Base-by-base conservation (phyloP, 495 filamentous ascomycete genomes). In the Xylaria palmicola region DNA sequence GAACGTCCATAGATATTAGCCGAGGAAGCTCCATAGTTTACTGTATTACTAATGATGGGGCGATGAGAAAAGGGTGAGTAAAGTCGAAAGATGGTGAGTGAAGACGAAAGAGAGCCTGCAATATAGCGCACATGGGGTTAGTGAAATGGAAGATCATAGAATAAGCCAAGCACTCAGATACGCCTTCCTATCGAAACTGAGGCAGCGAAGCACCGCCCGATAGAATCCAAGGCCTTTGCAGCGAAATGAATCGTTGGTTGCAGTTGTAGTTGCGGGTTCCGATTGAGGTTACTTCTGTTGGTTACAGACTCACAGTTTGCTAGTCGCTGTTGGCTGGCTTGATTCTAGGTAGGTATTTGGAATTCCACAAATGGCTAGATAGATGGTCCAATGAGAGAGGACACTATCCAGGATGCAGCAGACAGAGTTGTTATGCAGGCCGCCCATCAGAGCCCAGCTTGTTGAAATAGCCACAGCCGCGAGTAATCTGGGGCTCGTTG, bases 1-100 rank as follows among this genome's bases (percentile, higher is more conserved):
- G 22, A 40, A 56, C 53, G 24, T 56, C 53, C 53, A 56, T 56
- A 24, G 53, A 56, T 40, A 56, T 43, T 34, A 56, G 36, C 36
- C 53, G 53, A 24, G 53, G 53, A 22, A 34, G 36, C 53, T 56
- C 53, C 36, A 43, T 56, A 26, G 8, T 43, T 22, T 29, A 43
- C 36, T 29, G 36, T 40, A 56, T 29, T 37, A 17, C 36, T 37
- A 29, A 30, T 12, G 30, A 6, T 19, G 30, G n/a, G 34, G 17
- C 27, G 29, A 34, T 36, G 50, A 24, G n/a, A n/a, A 54, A 22
- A 37, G 22, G 34, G 34, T 37, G 8, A 34, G 50, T 34, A 54
- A 34, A 54, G 19, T 54, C 30, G 50, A 20, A 37, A 27, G 50
- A 36, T 17, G 50, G 50, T n/a, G 50, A 20, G n/a, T 19, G 26